Base-by-base conservation (phyloP, 768 basidiomycete genomes). In the Lepiota subincarnata region DNA sequence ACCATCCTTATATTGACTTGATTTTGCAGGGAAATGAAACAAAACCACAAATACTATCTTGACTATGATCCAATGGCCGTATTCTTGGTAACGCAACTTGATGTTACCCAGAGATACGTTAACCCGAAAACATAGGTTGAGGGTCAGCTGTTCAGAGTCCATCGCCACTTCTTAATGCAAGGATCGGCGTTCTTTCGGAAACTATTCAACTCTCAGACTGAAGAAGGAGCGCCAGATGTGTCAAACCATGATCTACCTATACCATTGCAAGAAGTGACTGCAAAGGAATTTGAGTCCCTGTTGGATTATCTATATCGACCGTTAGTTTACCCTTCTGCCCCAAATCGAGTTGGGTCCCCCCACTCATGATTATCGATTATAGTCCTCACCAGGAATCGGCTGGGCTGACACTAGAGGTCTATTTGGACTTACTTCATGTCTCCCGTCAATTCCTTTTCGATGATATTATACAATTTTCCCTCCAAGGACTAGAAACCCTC, bases 221-320 rank as follows among this genome's bases (percentile, higher is more conserved):
- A 51, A 1, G 39, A 52, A 1, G 35, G 22, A 1, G 66, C 57
- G 4, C 59, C 63, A 8, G 71, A 71, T 13, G 72, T 71, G 28
- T 38, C 26, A 8, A 59, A 55, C 10, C 70, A 72, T 39, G 65
- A 70, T 5, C 64, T 56, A 3, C 64, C 73, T 0, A 68, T 77
- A 41, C 39, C 37, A 2, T 57, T 76, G 36, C 63, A 66, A 2
- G 70, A 64, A 16, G 71, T 73, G 6, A 67, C 61, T 8, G 41
- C 52, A 6, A 31, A 50, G 4, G 73, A 77, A 52, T 72, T 76
- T 47, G 72, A 73, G 48, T 60, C 62, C 6, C 64, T 76, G 1
- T 60, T 74, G n/a, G 66, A 73, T 12, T 75, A 70, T 55, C 69
- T 73, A 28, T 73, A 75, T 50, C 53, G 68, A 13, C 62, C 70